phyloP scores from a whole-genome alignment of 2,329 filamentous ascomycete genomes.

The Hymenoscyphus albidus region DNA sequence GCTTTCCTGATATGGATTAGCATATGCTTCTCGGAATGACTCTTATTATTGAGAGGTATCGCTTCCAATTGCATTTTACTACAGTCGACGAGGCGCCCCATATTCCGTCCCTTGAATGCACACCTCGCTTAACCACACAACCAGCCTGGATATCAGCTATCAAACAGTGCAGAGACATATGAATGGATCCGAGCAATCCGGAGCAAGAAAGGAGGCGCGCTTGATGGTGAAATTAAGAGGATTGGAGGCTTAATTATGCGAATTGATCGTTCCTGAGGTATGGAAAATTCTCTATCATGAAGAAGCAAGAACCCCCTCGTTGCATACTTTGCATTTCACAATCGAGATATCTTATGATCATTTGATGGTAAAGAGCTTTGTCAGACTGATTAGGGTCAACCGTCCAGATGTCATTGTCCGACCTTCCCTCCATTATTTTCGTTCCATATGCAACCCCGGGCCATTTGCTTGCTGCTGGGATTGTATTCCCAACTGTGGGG shows the following conservation, averaged over 20 bases:
- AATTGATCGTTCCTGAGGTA: neutral
- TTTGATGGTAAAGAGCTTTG: too few relatives aligned
- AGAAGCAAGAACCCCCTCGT: neutral
- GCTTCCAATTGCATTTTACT: too few relatives aligned
- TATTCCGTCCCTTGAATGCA: too few relatives aligned
- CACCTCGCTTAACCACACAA: too few relatives aligned
- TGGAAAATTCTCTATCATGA: neutral
- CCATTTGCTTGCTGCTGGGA: conserved; percentile 7
- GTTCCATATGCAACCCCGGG: conserved; percentile 9
- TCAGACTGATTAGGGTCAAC: neutral
- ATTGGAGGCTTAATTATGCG: neutral
- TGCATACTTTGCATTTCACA: neutral
- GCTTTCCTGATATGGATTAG: too few relatives aligned
- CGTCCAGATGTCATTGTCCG: neutral
- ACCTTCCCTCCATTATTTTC: conserved; percentile 3
- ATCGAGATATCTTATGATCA: neutral
- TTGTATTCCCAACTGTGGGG: conserved; percentile 9
- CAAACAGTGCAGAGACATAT: neutral
- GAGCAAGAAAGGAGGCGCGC: neutral
- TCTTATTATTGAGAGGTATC: neutral
- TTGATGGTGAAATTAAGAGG: neutral
- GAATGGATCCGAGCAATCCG: neutral
- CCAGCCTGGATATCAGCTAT: neutral
- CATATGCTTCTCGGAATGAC: too few relatives aligned
- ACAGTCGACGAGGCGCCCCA: too few relatives aligned